These are phyloP conservation scores for Linum tenue DNA, from an alignment of 345 rosid species.

Conservation along the genomic window DNA sequence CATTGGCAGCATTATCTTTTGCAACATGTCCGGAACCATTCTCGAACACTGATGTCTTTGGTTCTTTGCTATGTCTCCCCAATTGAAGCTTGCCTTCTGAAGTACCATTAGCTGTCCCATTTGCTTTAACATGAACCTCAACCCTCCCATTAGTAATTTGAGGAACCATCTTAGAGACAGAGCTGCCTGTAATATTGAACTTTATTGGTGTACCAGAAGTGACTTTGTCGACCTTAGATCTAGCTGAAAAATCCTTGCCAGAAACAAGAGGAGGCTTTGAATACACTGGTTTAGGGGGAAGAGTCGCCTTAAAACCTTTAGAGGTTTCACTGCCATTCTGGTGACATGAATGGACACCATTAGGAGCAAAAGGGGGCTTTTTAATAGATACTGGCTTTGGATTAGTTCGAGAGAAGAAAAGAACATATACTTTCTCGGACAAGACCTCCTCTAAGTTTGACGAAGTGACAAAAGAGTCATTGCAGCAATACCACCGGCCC, in stretches of 20 bases:
- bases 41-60: constrained; percentile 15
- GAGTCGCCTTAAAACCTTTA: constrained; percentile 27
- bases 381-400: constrained; percentile 44
- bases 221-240: constrained; percentile 47
- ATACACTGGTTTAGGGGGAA: constrained; percentile 27
- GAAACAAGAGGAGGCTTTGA: constrained; percentile 22
- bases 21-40: constrained; percentile 28
- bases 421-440: constrained; percentile 89
- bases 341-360: background rate
- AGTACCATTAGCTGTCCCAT: constrained; percentile 28
- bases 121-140: constrained; percentile 29
- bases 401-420: constrained; percentile 73
- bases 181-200: constrained; percentile 48
- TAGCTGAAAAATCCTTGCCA: constrained; percentile 25
- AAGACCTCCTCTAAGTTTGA: constrained; percentile 79
- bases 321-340: constrained; percentile 23
- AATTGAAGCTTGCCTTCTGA: constrained; percentile 17
- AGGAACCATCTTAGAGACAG: constrained; percentile 39
- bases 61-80: constrained; percentile 38
- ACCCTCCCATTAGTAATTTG: constrained; percentile 38
- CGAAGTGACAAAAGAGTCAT: constrained; percentile 64
- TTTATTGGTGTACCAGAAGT: constrained; percentile 42
- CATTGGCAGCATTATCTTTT: constrained; percentile 28
- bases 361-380: constrained; percentile 14
- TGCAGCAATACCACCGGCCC: constrained; percentile 92